Evolutionary conservation across 768 basidiomycete species (phyloP), one percentile per base, ranked within the genome.

Genomic region (Calocera cornea): DNA sequence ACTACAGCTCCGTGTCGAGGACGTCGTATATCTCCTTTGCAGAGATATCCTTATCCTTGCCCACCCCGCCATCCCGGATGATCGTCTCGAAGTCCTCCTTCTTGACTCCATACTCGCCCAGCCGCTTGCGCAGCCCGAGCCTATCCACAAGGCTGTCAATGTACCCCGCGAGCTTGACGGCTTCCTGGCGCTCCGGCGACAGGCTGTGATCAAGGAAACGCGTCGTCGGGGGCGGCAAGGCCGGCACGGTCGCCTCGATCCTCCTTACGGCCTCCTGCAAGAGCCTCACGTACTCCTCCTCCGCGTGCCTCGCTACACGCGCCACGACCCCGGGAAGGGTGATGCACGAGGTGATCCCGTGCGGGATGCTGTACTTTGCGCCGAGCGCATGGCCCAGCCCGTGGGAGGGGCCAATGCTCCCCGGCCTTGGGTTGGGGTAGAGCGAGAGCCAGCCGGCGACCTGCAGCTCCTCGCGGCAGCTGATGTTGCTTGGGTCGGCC

Each of bases 391-490:
- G 87, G 2, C 89, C 88, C 2, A 92, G 80, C 1, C 85, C 77
- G 75, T 92, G 90, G 31, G 89, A 90, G 22, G 90, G 78, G 31
- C 89, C 89, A 80, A 71, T 85, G 85, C 71, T 78, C 80, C 71
- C 85, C 83, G 10, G 80, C 67, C 71, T 82, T 84, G 47, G 24
- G 34, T 80, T 75, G 0, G 88, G 88, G 87, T 87, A 90, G 12
- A 88, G 70, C 69, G 86, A 88, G 87, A 89, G 88, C 90, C 88
- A 90, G 0, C 87, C 83, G 1, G 88, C 89, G 44, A 90, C 66
- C 73, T 89, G 84, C 16, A 90, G 79, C 73, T 82, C 86, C 71
- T 89, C 87, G 17, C 90, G 83, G 65, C 79, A 74, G n/a, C 80
- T 81, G 38, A 90, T 69, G 68, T 83, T 79, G 31, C 75, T 72